These are phyloP conservation scores for Haplosporangium sp. DNA, from an alignment of 371 early-diverging fungal species.

Conservation along the genomic window DNA sequence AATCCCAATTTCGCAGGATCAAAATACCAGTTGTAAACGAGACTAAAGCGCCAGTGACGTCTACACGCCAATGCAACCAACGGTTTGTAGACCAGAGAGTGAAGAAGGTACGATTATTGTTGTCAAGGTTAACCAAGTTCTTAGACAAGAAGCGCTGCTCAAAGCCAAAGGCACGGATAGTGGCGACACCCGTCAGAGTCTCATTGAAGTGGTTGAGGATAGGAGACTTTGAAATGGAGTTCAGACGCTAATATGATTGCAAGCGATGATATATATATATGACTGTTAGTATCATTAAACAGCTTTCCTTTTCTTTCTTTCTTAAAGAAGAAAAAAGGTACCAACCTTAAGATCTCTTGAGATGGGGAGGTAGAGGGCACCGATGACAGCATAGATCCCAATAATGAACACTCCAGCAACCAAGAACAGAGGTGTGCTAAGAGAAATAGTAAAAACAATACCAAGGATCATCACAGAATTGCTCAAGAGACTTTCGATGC, in stretches of 20 bases:
- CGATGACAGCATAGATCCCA: slow-evolving; percentile 61
- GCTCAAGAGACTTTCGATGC: slow-evolving; percentile 37
- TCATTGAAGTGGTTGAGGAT: slow-evolving; percentile 85
- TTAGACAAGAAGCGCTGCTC: slow-evolving; percentile 58
- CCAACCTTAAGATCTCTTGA: slow-evolving; percentile 80
- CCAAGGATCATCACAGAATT: slow-evolving; percentile 66
- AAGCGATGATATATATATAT: background rate
- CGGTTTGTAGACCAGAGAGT: slow-evolving; percentile 76
- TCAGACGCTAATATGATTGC: slow-evolving; percentile 69
- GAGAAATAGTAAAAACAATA: slow-evolving; percentile 73
- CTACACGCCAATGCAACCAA: slow-evolving; percentile 83
- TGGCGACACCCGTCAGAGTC: slow-evolving; percentile 58
- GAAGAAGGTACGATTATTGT: slow-evolving; percentile 73
- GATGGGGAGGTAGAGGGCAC: slow-evolving; percentile 71
- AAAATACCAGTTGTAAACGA: slow-evolving; percentile 68
- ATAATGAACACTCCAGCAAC: slow-evolving; percentile 56
- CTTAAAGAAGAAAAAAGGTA: slow-evolving; percentile 31
- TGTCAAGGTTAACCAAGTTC: slow-evolving; percentile 58
- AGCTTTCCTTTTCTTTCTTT: slow-evolving; percentile 41
- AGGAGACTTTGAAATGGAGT: slow-evolving; percentile 80
- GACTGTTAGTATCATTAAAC: slow-evolving; percentile 64
- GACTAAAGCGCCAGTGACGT: slow-evolving; percentile 75
- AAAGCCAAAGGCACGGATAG: slow-evolving; percentile 60
- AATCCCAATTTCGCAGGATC: slow-evolving; percentile 56
- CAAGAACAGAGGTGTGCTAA: slow-evolving; percentile 69